phyloP scores from a whole-genome alignment of 768 basidiomycete species.

The Lactarius psammicola region DNA sequence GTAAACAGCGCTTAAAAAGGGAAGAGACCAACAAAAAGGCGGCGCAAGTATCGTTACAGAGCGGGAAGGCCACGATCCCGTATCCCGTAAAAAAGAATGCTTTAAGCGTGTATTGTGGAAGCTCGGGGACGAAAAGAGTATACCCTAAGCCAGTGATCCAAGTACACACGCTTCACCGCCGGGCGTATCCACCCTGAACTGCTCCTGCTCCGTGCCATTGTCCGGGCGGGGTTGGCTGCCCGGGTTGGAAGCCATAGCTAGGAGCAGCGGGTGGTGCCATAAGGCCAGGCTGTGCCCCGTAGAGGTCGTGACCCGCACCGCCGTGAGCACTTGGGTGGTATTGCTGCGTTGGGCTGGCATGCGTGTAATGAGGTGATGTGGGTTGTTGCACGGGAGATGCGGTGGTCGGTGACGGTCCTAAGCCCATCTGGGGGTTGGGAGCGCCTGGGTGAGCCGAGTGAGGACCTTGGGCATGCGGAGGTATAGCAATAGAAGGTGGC shows the following conservation, averaged over 20 bases:
- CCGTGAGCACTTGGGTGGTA: constrained; percentile 26
- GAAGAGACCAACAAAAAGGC: constrained; percentile 14
- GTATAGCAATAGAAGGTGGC: constrained; percentile 31
- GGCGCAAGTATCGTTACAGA: constrained; percentile 24
- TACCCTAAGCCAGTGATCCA: constrained; percentile 4
- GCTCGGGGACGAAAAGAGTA: constrained; percentile 13
- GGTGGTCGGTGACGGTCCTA: constrained; percentile 28
- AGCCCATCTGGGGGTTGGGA: constrained; percentile 26
- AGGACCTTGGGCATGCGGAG: constrained; percentile 26
- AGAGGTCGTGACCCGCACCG: constrained; percentile 24
- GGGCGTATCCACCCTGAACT: constrained; percentile 29
- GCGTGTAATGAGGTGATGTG: constrained; percentile 28
- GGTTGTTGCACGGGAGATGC: constrained; percentile 30
- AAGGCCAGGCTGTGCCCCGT: constrained; percentile 22
- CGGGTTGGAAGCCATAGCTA: constrained; percentile 26
- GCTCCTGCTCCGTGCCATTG: constrained; percentile 28
- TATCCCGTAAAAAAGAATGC: constrained; percentile 9
- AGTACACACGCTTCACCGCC: constrained; percentile 23
- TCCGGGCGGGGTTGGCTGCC: constrained; percentile 21
- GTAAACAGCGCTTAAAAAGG: constrained; percentile 16
- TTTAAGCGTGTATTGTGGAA: constrained; percentile 11
- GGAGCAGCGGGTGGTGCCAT: constrained; percentile 29
- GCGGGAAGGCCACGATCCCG: constrained; percentile 10
- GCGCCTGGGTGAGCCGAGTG: constrained; percentile 23
- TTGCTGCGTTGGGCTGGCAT: constrained; percentile 28